A percentile compares a stretch with the other conserved stretches of the same genome.
Evolutionary conservation across 164 flowering plant species (phyloP).

Genomic region (Nymphaea colorata): DNA sequence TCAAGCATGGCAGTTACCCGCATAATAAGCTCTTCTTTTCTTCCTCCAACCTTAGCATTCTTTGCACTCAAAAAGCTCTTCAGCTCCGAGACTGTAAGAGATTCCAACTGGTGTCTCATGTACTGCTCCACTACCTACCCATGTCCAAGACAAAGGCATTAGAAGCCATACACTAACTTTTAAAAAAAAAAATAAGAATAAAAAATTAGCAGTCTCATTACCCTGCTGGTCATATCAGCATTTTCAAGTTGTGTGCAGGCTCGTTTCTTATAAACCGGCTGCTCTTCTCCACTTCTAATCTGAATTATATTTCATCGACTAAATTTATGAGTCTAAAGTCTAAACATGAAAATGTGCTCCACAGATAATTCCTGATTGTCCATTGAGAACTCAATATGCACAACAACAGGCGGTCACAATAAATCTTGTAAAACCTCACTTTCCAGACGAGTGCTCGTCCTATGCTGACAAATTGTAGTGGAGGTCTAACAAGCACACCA

Average conservation of each 20-base stretch:
- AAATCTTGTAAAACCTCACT: too few relatives aligned
- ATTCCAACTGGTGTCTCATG: constrained; percentile 7
- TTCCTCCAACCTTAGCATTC: constrained; percentile 12
- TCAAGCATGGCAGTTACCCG: constrained; percentile 5
- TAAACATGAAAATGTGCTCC: too few relatives aligned
- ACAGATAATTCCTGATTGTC: too few relatives aligned
- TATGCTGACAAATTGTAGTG: too few relatives aligned
- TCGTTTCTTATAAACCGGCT: neutral
- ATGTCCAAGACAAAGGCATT: neutral
- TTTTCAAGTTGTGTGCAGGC: neutral
- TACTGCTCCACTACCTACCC: constrained; percentile 3
- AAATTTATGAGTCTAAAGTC: too few relatives aligned
- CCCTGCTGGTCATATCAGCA: neutral
- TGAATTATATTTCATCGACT: neutral
- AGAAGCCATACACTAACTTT: neutral
- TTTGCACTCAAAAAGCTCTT: constrained; percentile 5
- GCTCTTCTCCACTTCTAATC: neutral
- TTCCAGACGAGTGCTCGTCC: too few relatives aligned
- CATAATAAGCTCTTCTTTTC: constrained; percentile 10
- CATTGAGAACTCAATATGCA: too few relatives aligned
- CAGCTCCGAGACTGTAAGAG: constrained; percentile 8
- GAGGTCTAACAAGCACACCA: too few relatives aligned
- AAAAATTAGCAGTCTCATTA: neutral
- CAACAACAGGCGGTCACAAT: too few relatives aligned
- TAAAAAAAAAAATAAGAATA: neutral